These are phyloP conservation scores for Ophiocordyceps sinensis DNA, from an alignment of 2,329 filamentous ascomycete species.

Conservation along the genomic window DNA sequence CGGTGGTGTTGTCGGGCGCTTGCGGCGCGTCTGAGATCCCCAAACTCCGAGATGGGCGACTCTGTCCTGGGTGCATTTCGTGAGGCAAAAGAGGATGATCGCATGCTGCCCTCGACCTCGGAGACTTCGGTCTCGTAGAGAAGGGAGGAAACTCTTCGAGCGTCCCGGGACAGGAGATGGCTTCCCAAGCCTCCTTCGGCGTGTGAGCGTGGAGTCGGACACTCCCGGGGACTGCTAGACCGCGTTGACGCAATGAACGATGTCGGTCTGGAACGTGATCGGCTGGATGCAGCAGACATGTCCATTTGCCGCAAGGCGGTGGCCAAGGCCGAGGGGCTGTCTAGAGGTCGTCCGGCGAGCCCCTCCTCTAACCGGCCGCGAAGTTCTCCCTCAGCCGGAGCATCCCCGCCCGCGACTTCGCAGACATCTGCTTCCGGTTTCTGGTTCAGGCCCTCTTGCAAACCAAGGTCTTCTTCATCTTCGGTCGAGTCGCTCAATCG, in stretches of 20 bases:
- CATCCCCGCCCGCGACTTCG: slow-evolving; percentile 22
- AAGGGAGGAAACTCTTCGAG: slow-evolving; percentile 58
- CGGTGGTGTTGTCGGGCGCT: slow-evolving; percentile 75
- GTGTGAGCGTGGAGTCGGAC: slow-evolving; percentile 79
- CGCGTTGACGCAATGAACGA: slow-evolving; percentile 55
- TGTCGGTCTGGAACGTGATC: slow-evolving; percentile 34
- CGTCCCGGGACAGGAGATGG: slow-evolving; percentile 43
- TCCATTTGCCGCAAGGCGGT: slow-evolving; percentile 33
- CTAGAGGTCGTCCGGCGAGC: slow-evolving; percentile 8
- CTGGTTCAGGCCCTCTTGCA: slow-evolving; percentile 5
- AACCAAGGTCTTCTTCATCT: slow-evolving; percentile 35
- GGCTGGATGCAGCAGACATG: slow-evolving; percentile 12
- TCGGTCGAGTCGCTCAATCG: slow-evolving; percentile 66
- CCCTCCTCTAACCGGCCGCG: slow-evolving; percentile 6
- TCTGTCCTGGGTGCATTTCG: slow-evolving; percentile 58
- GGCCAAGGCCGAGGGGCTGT: slow-evolving; percentile 37
- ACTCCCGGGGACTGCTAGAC: slow-evolving; percentile 82
- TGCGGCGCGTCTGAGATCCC: slow-evolving; percentile 57
- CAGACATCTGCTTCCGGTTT: slow-evolving; percentile 6
- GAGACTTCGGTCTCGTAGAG: slow-evolving; percentile 71
- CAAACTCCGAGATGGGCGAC: slow-evolving; percentile 80
- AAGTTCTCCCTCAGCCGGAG: slow-evolving; percentile 1
- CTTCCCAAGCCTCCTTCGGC: slow-evolving; percentile 39
- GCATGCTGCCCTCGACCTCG: slow-evolving; percentile 78
- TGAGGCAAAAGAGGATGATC: slow-evolving; percentile 63